Base-by-base conservation (phyloP, 177 flowering plant species). In the Vitis hybrid region DNA sequence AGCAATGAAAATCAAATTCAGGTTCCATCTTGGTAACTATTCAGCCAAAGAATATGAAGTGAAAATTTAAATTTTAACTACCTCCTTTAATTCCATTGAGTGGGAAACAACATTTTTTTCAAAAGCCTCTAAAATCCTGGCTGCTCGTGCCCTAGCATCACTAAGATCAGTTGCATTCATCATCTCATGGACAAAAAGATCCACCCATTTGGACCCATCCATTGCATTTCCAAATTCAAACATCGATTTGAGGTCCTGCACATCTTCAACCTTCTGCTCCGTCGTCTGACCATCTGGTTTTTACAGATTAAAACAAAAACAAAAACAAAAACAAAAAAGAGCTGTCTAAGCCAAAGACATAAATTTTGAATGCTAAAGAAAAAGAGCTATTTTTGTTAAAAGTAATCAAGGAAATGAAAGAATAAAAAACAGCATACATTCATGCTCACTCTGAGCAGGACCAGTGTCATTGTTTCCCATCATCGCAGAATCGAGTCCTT, bases 111-210 rank as follows among this genome's bases (percentile, higher is more conserved):
- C 14, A 18, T 17, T 67, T 60, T 55, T 56, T 69, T 74, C 81
- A 66, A 78, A 78, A 49, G 70, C 72, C 27, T 74, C 77, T 24
- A 78, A 68, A 32, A 78, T 74, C 61, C 65, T 74, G n/a, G 75
- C 70, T 64, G 78, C 78, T 14, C 78, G 81, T 18, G 56, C 60
- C 66, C 75, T 74, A 56, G 75, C 75, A 68, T 78, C 78, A 52
- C 71, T 68, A 49, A 78, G 56, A 65, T 74, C 67, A 9, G 62
- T 54, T 32, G 77, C 74, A 48, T 30, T 74, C 69, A 67, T 68
- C 80, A 78, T 78, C 65, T 78, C 81, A 27, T 63, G 72, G 52
- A 78, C 78, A 54, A 78, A 74, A 46, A 70, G 8, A 68, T 78
- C 78, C 35, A 78, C 78, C 78, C 78, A 75, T 24, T 62, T 14